Base-by-base conservation (phyloP, 345 rosid genomes). In the Eucalyptus marginata region DNA sequence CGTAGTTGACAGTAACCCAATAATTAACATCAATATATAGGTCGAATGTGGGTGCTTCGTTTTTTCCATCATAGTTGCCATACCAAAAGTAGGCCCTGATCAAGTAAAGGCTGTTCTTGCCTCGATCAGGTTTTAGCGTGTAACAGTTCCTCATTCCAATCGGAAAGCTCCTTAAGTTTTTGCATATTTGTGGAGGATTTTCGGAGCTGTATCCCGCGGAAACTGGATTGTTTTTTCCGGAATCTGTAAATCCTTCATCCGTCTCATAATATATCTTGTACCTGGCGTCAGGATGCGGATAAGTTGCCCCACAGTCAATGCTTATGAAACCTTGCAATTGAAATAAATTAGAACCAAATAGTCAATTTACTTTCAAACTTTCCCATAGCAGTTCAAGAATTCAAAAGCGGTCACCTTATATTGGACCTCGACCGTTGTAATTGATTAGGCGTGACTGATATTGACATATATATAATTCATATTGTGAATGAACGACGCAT, bases 111-210 rank as follows among this genome's bases (percentile, higher is more conserved):
- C 76, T 68, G 83, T 54, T 86, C 80, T 79, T 88, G 7, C 90
- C 92, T 25, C 62, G 64, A 13, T 89, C 71, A 16, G 88, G 88
- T 71, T 79, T 86, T 13, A 90, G 89, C 49, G 89, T 88, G 88
- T 90, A 92, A n/a, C 91, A 89, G 47, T 90, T 91, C 83, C 88
- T 91, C 29, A 13, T 90, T 40, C 90, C 93, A 2, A 51, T 24
- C 9, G 89, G 90, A 10, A 91, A 90, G 87, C 68, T 59, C 88
- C 90, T 90, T 43, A 89, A 8, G 49, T 16, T 91, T 58, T 44
- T 86, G 50, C 17, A 9, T n/a, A 44, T 31, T 83, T n/a, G 47
- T 20, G 22, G 14, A 4, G 33, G 25, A 43, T 81, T 17, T 25
- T 50, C 52, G 18, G 52, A 50, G 52, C 52, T 25, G 17, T 14